A percentile compares a stretch with the other conserved stretches of the same genome.
Evolutionary conservation across 1,284 basidiomycete genomes (phyloP).

Genomic region (Austroboletus rostrupii): DNA sequence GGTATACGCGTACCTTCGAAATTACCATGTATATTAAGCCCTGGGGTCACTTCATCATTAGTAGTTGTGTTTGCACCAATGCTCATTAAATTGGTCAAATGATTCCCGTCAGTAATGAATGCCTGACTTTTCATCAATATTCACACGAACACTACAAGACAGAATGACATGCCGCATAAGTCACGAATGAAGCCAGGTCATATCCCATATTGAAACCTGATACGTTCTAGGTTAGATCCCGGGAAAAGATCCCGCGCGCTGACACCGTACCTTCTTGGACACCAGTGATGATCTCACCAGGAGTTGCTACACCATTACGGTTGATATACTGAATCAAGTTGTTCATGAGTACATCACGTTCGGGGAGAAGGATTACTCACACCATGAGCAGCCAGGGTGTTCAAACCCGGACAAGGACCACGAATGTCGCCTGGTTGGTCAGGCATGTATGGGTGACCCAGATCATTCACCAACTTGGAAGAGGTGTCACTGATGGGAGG

Average conservation of each 20-base stretch:
- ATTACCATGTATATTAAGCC: conserved; percentile 24
- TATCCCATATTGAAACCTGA: conserved; percentile 28
- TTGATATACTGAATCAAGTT: conserved; percentile 16
- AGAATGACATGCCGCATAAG: conserved; percentile 19
- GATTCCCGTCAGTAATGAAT: conserved; percentile 25
- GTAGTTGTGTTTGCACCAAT: conserved; percentile 26
- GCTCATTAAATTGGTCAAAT: conserved; percentile 27
- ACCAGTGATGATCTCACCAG: conserved; percentile 25
- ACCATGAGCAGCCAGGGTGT: conserved; percentile 44
- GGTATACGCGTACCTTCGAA: conserved; percentile 15
- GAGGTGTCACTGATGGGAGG: conserved; percentile 24
- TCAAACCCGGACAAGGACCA: conserved; percentile 47
- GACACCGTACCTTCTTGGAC: conserved; percentile 18
- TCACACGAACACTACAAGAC: not conserved
- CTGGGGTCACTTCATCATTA: conserved; percentile 10
- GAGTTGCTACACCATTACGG: conserved; percentile 22
- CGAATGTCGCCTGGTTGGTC: conserved; percentile 31
- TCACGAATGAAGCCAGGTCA: conserved; percentile 19
- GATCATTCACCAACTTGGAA: conserved; percentile 24
- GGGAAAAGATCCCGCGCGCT: not conserved
- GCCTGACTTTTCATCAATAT: not conserved
- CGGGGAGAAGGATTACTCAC: conserved; percentile 9
- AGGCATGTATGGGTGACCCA: conserved; percentile 17
- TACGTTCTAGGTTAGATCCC: not conserved
- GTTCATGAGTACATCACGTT: not conserved